Evolutionary conservation across 225 moss, liverwort and hornwort genomes (phyloP).

Genomic region (Anthoceros angustus): DNA sequence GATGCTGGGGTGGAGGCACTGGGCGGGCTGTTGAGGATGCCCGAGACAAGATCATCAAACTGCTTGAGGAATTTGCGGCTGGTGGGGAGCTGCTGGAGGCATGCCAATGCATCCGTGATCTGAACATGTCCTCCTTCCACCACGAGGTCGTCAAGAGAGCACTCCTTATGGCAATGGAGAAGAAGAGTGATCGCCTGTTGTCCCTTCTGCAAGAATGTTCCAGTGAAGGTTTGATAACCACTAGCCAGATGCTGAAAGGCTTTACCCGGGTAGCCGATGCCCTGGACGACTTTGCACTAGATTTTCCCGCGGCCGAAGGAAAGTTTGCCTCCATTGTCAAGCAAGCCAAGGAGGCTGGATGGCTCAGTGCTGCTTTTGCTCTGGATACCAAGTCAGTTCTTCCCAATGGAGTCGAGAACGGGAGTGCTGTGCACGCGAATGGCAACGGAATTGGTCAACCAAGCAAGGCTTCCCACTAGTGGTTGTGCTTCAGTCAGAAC

Average conservation of each 20-base stretch:
- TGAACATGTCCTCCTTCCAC: slow-evolving; percentile 94
- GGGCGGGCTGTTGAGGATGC: slow-evolving; percentile 81
- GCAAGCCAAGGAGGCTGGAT: slow-evolving; percentile 67
- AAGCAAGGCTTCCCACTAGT: background rate
- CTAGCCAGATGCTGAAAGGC: slow-evolving; percentile 91
- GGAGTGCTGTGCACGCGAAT: background rate
- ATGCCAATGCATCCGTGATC: slow-evolving; percentile 87
- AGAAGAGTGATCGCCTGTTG: slow-evolving; percentile 66
- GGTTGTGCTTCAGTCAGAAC: too few relatives aligned
- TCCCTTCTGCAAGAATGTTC: slow-evolving; percentile 64
- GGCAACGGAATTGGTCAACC: background rate
- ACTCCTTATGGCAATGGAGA: slow-evolving; percentile 89
- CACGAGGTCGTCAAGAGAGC: slow-evolving; percentile 98
- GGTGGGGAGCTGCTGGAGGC: slow-evolving; percentile 92
- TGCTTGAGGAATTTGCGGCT: slow-evolving; percentile 87
- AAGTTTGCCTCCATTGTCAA: slow-evolving; percentile 49
- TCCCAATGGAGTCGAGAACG: too few relatives aligned
- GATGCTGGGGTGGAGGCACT: slow-evolving; percentile 96
- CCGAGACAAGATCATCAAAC: slow-evolving; percentile 72
- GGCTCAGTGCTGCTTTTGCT: slow-evolving; percentile 28
- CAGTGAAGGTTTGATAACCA: slow-evolving; percentile 76
- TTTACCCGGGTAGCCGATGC: slow-evolving; percentile 60
- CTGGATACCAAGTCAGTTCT: background rate
- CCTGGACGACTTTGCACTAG: slow-evolving; percentile 85
- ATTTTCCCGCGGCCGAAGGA: slow-evolving; percentile 70